Evolutionary conservation across 2,329 filamentous ascomycete species (phyloP), one percentile per base, ranked within the genome.

Genomic region (Colletotrichum chrysophilum): DNA sequence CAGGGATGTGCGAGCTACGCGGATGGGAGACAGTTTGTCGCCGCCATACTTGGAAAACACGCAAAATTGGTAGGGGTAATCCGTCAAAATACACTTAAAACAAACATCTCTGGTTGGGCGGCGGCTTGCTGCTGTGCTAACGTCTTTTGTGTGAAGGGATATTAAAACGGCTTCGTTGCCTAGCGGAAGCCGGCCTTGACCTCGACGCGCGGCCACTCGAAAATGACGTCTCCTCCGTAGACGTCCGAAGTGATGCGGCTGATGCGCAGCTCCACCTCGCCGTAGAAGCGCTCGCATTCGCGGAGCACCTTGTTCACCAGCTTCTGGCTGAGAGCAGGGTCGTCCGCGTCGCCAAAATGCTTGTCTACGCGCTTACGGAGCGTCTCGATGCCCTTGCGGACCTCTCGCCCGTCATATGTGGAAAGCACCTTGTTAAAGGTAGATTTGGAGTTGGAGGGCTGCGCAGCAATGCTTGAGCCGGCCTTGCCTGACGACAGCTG

Each of bases 301-400:
- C 86, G 86, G 64, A 91, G 83, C 48, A 93, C 91, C 81, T 90
- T 89, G 66, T 84, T 84, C 28, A 93, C 91, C 55, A 94, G 85
- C 43, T 87, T 87, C 66, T 87, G 87, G 79, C 91, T 94, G 70
- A 94, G 87, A 26, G 87, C 90, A 71, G 92, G 91, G 77, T 96
- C 94, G 79, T 97, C 95, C 7, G 93, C 94, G 79, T 98, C 95
- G 58, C 95, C 95, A 88, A 98, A 98, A 85, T 98, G 96, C 87
- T 98, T 99, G 86, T 98, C 96, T 2, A 98, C 95, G 66, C 96
- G 91, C 87, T 98, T 98, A 81, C 94, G 94, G 79, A 98, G 88
- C 70, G 95, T 91, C 80, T 98, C 95, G 79, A 98, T 94, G n/a
- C 96, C 96, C 82, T 96, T 96, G 78, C 94, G 91, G 58, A 98